Evolutionary conservation across 306 rosid species (phyloP), one percentile per base, ranked within the genome.

Genomic region (Mucuna pruriens): DNA sequence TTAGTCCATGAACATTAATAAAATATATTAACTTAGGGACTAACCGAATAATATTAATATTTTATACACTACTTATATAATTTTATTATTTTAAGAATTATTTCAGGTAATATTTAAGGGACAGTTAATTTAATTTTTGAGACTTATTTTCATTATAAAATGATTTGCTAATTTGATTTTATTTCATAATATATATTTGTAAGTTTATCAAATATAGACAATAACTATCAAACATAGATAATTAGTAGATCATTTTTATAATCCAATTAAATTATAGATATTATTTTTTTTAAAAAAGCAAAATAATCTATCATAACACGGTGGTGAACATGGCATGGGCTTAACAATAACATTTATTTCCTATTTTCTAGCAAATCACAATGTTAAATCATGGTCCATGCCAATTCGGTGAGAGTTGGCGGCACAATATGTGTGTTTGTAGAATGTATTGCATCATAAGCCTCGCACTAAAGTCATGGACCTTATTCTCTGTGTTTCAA

Each of bases 291-390:
- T 1, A 40, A 44, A n/a, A 17, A 51, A 51, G 10, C 0, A 6
- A n/a, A 51, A 39, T 38, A 39, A 22, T 20, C 9, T 36, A 54
- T 40, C 8, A 40, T 40, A 67, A 40, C 0, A 67, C 8, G 72
- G 16, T 12, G 52, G 74, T 67, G 74, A 40, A 40, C 0, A 67
- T 13, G 34, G 74, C 74, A 20, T 67, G 74, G 34, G 52, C 74
- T 20, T 64, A 64, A 64, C 48, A 52, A 20, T 52, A 52, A 6
- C 26, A 19, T 20, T 0, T 8, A 19, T 52, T 19, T 5, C 26
- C 26, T 52, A 7, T 0, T 52, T 52, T 1, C 29, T 17, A 12
- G 2, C 19, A 13, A 5, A 7, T 52, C 12, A 52, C 25, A 17
- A 5, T 6, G 58, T 52, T 7, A 7, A 6, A 51, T 17, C 3